phyloP scores from a whole-genome alignment of 2,329 filamentous ascomycete genomes.

The Mollisiaceae sp. region DNA sequence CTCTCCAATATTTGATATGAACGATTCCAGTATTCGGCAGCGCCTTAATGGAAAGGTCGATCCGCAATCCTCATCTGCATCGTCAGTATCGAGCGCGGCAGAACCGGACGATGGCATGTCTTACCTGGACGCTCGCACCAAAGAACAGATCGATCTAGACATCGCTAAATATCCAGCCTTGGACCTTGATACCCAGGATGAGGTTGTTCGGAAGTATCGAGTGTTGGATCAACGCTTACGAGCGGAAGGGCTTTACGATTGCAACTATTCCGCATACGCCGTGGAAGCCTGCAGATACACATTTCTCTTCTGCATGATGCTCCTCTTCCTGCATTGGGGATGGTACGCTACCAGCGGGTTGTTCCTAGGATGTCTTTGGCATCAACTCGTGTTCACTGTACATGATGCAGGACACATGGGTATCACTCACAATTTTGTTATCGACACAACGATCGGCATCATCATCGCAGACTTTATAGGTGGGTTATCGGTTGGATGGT shows the following conservation, averaged over 20 bases:
- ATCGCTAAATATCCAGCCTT: slow-evolving; percentile 80
- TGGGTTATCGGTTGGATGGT: slow-evolving; percentile 92
- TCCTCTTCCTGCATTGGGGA: slow-evolving; percentile 63
- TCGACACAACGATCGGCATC: slow-evolving; percentile 86
- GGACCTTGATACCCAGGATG: slow-evolving; percentile 73
- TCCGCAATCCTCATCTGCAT: slow-evolving; percentile 44
- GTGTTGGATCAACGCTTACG: slow-evolving; percentile 72
- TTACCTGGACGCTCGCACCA: slow-evolving; percentile 75
- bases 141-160: slow-evolving; percentile 76
- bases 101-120: slow-evolving; percentile 59
- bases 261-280: slow-evolving; percentile 81
- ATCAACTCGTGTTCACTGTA: slow-evolving; percentile 90
- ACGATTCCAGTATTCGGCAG: slow-evolving; percentile 29
- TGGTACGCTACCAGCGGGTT: slow-evolving; percentile 75
- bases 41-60: slow-evolving; percentile 28
- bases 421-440: slow-evolving; percentile 87
- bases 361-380: slow-evolving; percentile 86
- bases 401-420: slow-evolving; percentile 98
- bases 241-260: slow-evolving; percentile 79
- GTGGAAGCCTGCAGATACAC: slow-evolving; percentile 76
- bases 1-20: slow-evolving; percentile 42
- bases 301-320: slow-evolving; percentile 65
- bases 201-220: slow-evolving; percentile 83
- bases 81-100: slow-evolving; percentile 66
- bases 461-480: slow-evolving; percentile 88